Evolutionary conservation across 495 filamentous ascomycete species (phyloP).

Genomic region (Parathielavia appendiculata): DNA sequence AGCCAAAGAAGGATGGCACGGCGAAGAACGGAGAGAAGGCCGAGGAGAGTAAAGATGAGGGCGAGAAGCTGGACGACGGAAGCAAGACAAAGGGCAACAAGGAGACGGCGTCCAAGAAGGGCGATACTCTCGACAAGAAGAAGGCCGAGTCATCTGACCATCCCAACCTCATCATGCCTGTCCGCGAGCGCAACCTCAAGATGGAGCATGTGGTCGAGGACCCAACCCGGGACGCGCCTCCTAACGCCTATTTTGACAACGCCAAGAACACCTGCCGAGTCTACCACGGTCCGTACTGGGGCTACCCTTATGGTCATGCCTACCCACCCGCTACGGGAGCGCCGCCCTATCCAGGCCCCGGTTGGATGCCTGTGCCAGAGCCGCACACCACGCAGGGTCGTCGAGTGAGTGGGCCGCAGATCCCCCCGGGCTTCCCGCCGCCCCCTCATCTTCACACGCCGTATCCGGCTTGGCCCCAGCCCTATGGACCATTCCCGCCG

Average conservation of each 20-base stretch:
- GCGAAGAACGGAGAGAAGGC: background rate
- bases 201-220: conserved; percentile 43
- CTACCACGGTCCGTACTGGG: conserved; percentile 47
- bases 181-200: conserved; percentile 35
- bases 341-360: background rate
- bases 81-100: background rate
- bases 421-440: conserved; percentile 4
- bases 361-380: background rate
- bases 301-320: conserved; percentile 33
- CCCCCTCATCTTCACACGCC: background rate
- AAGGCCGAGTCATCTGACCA: conserved; percentile 5
- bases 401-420: background rate
- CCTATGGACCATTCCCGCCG: background rate
- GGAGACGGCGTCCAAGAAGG: background rate
- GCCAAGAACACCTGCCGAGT: conserved; percentile 39
- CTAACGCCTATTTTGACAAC: conserved; percentile 48
- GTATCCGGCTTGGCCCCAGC: background rate
- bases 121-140: conserved; percentile 14
- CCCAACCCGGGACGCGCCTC: conserved; percentile 37
- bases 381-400: background rate
- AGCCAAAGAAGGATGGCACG: background rate
- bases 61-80: background rate
- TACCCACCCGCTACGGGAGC: background rate
- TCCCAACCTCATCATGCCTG: conserved; percentile 31
- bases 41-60: background rate